Percentiles rank a stretch among this genome's conserved stretches.
phyloP scores from a whole-genome alignment of 805 yeast genomes.

The Jamesozyma piceae region DNA sequence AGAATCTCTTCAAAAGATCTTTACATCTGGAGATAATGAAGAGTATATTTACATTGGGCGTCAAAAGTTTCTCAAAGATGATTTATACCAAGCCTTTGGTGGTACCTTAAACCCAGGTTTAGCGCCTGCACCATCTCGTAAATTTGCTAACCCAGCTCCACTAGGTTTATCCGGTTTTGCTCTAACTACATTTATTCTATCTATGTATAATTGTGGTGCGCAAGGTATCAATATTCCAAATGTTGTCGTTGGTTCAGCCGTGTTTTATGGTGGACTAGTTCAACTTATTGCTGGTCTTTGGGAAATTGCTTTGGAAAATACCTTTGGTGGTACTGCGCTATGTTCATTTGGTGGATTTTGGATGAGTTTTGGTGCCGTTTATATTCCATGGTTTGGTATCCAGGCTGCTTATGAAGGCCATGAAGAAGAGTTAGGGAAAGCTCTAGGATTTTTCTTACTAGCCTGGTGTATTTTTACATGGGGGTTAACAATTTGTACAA shows the following conservation, averaged over 20 bases:
- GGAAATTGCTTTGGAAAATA: slow-evolving; percentile 55
- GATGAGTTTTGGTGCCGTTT: slow-evolving; percentile 53
- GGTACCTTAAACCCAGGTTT: slow-evolving; percentile 73
- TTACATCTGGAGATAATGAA: slow-evolving; percentile 38
- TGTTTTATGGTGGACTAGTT: slow-evolving; percentile 53
- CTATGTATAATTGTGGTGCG: slow-evolving; percentile 46
- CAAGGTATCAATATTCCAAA: slow-evolving; percentile 43
- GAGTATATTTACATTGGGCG: slow-evolving; percentile 65
- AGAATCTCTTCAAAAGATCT: slow-evolving; percentile 19
- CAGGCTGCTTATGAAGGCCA: slow-evolving; percentile 39
- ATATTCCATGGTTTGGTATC: slow-evolving; percentile 52
- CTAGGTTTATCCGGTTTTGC: slow-evolving; percentile 55
- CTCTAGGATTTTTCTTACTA: slow-evolving; percentile 48
- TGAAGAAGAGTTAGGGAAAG: slow-evolving; percentile 34
- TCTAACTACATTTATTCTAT: slow-evolving; percentile 50
- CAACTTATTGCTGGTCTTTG: slow-evolving; percentile 58
- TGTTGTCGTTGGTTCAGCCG: slow-evolving; percentile 47
- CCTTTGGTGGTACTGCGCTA: slow-evolving; percentile 59
- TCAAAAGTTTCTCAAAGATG: slow-evolving; percentile 54
- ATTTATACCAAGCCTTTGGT: slow-evolving; percentile 61
- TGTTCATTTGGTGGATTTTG: slow-evolving; percentile 62
- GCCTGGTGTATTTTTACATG: slow-evolving; percentile 60
- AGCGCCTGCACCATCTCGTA: slow-evolving; percentile 44
- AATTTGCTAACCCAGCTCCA: slow-evolving; percentile 59
- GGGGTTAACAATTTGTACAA: slow-evolving; percentile 43